Conservation (phyloP, 768 basidiomycete species). For the Coprinopsis cinerea region DNA sequence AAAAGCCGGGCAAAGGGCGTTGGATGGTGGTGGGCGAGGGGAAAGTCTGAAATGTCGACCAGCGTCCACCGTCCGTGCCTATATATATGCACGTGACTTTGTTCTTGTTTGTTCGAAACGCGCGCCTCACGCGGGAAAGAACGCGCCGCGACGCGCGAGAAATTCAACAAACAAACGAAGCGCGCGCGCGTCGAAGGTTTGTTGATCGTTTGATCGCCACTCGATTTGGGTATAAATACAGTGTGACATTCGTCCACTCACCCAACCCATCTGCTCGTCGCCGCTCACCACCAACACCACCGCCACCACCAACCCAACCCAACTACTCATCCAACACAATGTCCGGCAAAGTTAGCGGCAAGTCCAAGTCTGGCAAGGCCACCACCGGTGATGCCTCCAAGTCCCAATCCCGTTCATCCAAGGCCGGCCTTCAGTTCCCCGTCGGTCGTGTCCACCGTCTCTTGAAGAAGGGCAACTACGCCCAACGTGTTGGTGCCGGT, state of each 20-base stretch:
- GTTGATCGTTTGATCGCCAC: too few relatives aligned
- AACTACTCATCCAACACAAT: conserved; percentile 20
- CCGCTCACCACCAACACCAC: conserved; percentile 18
- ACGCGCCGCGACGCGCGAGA: not conserved
- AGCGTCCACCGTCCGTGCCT: not conserved
- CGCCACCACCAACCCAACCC: conserved; percentile 11
- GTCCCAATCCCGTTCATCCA: conserved; percentile 64
- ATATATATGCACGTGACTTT: conserved; percentile 7
- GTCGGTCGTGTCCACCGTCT: conserved; percentile 92
- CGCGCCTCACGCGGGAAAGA: conserved; percentile 7
- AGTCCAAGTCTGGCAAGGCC: conserved; percentile 47
- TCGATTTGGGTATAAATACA: conserved; percentile 13
- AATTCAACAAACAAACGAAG: conserved; percentile 11
- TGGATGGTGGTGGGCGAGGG: conserved; percentile 2
- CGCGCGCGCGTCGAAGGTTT: not conserved
- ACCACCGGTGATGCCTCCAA: conserved; percentile 53
- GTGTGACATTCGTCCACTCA: conserved; percentile 4
- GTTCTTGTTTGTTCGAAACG: conserved; percentile 12
- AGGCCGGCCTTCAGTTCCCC: conserved; percentile 78
- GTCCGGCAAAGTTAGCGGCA: conserved; percentile 36
- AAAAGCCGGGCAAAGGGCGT: too few relatives aligned
- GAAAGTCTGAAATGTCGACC: conserved; percentile 1
- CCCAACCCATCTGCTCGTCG: conserved; percentile 14
- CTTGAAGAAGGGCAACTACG: conserved; percentile 83
- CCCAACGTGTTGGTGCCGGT: conserved; percentile 84